phyloP scores from a whole-genome alignment of 1,139 yeast genomes.

The Lodderomyces pseudojiufengensis region DNA sequence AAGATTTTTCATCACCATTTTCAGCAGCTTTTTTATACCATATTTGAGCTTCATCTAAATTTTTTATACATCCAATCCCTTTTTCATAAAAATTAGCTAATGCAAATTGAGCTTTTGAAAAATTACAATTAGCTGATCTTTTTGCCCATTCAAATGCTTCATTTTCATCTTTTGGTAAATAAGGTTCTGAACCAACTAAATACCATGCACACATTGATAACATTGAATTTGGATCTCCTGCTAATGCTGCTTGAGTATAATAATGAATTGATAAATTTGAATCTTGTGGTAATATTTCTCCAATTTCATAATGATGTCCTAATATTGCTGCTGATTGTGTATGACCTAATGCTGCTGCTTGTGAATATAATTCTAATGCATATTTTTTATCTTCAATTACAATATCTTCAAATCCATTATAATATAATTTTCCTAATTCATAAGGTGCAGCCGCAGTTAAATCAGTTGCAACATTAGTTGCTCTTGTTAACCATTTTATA shows the following conservation, averaged over 20 bases:
- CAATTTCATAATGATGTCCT: constrained; percentile 83
- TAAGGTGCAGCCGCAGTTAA: constrained; percentile 89
- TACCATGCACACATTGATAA: constrained; percentile 96
- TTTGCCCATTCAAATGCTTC: constrained; percentile 96
- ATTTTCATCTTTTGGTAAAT: constrained; percentile 69
- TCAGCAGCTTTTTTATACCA: constrained; percentile 81
- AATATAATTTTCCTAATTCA: constrained; percentile 83
- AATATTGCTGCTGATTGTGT: constrained; percentile 73
- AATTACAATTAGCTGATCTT: constrained; percentile 72
- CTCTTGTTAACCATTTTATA: constrained; percentile 88
- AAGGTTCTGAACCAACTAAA: constrained; percentile 83
- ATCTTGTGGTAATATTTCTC: constrained; percentile 77
- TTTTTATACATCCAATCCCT: constrained; percentile 79
- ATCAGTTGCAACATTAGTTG: constrained; percentile 79
- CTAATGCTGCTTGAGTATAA: constrained; percentile 85
- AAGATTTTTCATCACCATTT: constrained; percentile 67
- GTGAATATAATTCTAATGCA: constrained; percentile 81
- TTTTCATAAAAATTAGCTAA: constrained; percentile 80
- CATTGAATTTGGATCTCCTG: constrained; percentile 89
- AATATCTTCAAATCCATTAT: constrained; percentile 80
- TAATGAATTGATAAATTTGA: constrained; percentile 85
- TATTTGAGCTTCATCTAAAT: constrained; percentile 53
- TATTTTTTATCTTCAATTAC: constrained; percentile 80
- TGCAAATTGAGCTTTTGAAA: constrained; percentile 83
- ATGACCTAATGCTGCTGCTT: constrained; percentile 88